Evolutionary conservation across 2,329 filamentous ascomycete species (phyloP).

Genomic region (Aspergillus aculeatinus): DNA sequence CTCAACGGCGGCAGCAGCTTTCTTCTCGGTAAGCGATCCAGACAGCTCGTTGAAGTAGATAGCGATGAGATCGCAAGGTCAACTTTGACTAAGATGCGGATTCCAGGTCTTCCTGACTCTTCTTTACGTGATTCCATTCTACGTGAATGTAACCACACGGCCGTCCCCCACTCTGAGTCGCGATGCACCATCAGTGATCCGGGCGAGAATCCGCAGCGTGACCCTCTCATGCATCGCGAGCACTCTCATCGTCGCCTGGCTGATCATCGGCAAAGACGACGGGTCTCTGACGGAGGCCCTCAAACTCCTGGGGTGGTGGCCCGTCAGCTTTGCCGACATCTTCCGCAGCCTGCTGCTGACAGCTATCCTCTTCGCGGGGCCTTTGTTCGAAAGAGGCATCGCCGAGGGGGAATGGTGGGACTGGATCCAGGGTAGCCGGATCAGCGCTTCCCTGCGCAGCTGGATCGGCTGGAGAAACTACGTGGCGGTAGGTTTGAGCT

Average conservation of each 20-base stretch:
- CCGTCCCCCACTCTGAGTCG: slow-evolving; percentile 76
- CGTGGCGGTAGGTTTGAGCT: slow-evolving; percentile 65
- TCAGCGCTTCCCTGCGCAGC: slow-evolving; percentile 63
- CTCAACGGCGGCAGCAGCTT: slow-evolving; percentile 35
- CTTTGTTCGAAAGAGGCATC: slow-evolving; percentile 75
- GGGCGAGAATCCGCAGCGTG: slow-evolving; percentile 78
- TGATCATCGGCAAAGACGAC: slow-evolving; percentile 59
- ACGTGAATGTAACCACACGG: slow-evolving; percentile 74
- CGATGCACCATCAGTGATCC: slow-evolving; percentile 87
- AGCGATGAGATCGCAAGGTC: not conserved
- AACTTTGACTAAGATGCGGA: slow-evolving; percentile 4
- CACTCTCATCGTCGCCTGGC: slow-evolving; percentile 63
- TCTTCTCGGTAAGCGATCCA: slow-evolving; percentile 39
- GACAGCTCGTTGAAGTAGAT: not conserved
- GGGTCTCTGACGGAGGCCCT: slow-evolving; percentile 57
- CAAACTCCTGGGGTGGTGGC: slow-evolving; percentile 78
- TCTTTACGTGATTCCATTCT: slow-evolving; percentile 87
- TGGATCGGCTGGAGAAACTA: slow-evolving; percentile 86
- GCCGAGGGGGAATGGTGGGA: slow-evolving; percentile 69
- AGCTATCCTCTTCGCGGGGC: slow-evolving; percentile 75
- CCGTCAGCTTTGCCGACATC: slow-evolving; percentile 65
- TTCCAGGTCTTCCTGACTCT: slow-evolving; percentile 74
- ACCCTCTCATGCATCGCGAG: slow-evolving; percentile 70
- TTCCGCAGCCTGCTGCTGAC: slow-evolving; percentile 68
- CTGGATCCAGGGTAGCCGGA: slow-evolving; percentile 58